Evolutionary conservation across 2,329 filamentous ascomycete genomes (phyloP).

Genomic region (Aspergillus ustus): DNA sequence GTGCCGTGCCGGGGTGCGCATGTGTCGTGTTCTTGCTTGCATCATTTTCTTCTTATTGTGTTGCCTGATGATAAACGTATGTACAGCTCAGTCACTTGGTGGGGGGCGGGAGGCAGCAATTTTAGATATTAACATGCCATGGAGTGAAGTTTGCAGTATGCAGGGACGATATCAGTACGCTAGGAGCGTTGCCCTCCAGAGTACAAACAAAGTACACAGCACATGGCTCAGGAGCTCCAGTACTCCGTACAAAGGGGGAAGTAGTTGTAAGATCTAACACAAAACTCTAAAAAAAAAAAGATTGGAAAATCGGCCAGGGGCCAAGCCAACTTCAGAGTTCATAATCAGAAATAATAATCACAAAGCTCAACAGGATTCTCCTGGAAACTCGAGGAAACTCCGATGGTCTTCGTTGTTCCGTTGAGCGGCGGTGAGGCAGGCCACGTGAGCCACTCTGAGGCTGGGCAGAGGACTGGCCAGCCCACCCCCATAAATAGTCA

Average conservation of each 20-base stretch:
- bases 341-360: background rate
- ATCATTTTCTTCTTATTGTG: background rate
- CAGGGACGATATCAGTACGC: background rate
- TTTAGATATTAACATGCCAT: background rate
- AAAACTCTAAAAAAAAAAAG: background rate
- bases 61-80: background rate
- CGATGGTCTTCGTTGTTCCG: conserved; percentile 5
- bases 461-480: conserved; percentile 20
- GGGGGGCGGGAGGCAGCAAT: background rate
- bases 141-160: background rate
- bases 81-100: background rate
- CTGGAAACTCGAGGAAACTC: conserved; percentile 17
- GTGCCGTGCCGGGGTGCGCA: background rate
- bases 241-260: background rate
- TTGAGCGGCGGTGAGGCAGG: background rate
- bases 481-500: background rate
- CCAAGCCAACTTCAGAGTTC: background rate
- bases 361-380: background rate
- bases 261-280: background rate
- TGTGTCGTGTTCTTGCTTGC: background rate
- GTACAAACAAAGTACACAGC: background rate
- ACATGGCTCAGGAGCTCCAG: background rate
- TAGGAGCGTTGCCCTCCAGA: background rate
- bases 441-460: conserved; percentile 25
- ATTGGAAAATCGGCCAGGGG: background rate